A percentile compares a stretch with the other conserved stretches of the same genome.
Conservation (phyloP, 306 rosid genomes). For the Crataegus laevigata region DNA sequence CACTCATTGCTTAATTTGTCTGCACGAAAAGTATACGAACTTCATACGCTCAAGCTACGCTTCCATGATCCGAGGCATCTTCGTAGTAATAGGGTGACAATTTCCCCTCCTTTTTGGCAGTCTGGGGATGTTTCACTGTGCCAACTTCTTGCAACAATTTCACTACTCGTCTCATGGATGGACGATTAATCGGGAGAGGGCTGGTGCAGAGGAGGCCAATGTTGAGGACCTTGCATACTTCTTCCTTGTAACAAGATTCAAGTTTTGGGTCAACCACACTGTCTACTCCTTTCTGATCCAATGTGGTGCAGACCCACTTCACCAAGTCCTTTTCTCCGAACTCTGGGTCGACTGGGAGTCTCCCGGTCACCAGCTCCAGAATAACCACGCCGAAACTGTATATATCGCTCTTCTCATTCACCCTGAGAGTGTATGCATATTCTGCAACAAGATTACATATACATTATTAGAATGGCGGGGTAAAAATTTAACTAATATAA, state of each 20-base stretch:
- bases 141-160: conserved; percentile 29
- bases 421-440: conserved; percentile 85
- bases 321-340: conserved; percentile 90
- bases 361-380: conserved; percentile 75
- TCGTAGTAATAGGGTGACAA: conserved; percentile 31
- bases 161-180: conserved; percentile 34
- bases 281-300: conserved; percentile 76
- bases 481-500: background rate
- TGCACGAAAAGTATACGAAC: background rate
- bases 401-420: conserved; percentile 90
- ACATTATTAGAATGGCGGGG: background rate
- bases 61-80: conserved; percentile 37
- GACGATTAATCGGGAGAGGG: conserved; percentile 60
- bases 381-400: conserved; percentile 91
- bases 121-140: conserved; percentile 14
- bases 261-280: conserved; percentile 62
- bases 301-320: conserved; percentile 75
- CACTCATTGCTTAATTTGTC: background rate
- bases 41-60: conserved; percentile 37
- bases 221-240: conserved; percentile 72
- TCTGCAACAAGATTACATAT: conserved; percentile 36
- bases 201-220: conserved; percentile 85
- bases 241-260: conserved; percentile 64
- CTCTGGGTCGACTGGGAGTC: conserved; percentile 65
- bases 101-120: conserved; percentile 25